Evolutionary conservation across 768 basidiomycete species (phyloP).

Genomic region (Leccinum imitatum): DNA sequence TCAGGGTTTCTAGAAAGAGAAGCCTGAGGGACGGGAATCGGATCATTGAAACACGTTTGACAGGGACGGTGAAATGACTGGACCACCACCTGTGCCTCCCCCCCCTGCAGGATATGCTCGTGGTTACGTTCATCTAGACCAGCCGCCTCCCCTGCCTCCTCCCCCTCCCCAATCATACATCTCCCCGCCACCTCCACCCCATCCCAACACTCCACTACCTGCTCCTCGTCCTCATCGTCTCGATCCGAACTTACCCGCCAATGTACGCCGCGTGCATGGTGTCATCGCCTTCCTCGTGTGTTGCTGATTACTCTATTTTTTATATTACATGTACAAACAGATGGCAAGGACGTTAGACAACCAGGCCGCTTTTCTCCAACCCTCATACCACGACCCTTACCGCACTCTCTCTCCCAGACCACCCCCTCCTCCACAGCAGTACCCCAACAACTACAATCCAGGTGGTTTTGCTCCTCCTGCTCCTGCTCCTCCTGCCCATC

Average conservation of each 20-base stretch:
- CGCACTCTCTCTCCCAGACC: conserved; percentile 26
- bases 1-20: background rate
- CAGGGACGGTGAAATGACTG: conserved; percentile 15
- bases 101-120: conserved; percentile 16
- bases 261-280: conserved; percentile 45
- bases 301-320: conserved; percentile 19
- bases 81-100: conserved; percentile 32
- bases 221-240: conserved; percentile 68
- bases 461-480: conserved; percentile 11
- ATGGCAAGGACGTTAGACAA: conserved; percentile 66
- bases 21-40: background rate
- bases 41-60: background rate
- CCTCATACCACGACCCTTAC: conserved; percentile 23
- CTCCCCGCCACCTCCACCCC: conserved; percentile 24
- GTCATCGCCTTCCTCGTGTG: conserved; percentile 9
- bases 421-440: conserved; percentile 24
- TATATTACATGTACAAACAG: conserved; percentile 39
- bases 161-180: conserved; percentile 40
- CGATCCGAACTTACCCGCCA: conserved; percentile 58
- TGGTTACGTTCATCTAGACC: conserved; percentile 16
- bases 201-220: conserved; percentile 53
- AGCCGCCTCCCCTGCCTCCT: conserved; percentile 51
- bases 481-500: conserved; percentile 4
- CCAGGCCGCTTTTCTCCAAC: conserved; percentile 33
- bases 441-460: conserved; percentile 16